phyloP scores from a whole-genome alignment of 768 basidiomycete species.

The Lactarius pseudohatsudake region DNA sequence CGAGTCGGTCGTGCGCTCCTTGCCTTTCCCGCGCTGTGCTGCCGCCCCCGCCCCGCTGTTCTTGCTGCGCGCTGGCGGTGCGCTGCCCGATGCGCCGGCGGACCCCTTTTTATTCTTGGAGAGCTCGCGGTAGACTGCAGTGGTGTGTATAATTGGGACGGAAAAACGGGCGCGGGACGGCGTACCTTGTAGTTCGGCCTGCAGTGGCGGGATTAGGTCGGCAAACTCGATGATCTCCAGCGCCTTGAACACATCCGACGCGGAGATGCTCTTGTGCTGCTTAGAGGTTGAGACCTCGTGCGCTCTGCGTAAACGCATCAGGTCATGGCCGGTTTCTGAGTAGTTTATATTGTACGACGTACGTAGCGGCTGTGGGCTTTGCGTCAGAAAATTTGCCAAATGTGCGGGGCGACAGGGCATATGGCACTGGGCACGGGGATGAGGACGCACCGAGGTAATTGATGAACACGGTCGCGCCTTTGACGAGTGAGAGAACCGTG shows the following conservation, averaged over 20 bases:
- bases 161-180: conserved; percentile 11
- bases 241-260: conserved; percentile 86
- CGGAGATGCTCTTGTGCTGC: conserved; percentile 86
- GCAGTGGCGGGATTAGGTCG: conserved; percentile 62
- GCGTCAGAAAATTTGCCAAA: neutral
- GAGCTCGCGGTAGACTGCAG: conserved; percentile 62
- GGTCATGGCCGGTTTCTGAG: neutral
- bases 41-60: neutral
- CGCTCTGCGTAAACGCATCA: conserved; percentile 49
- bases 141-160: neutral
- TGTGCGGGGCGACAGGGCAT: neutral
- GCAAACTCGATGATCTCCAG: conserved; percentile 76
- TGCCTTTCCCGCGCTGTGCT: conserved; percentile 26
- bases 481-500: conserved; percentile 77
- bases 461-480: conserved; percentile 93
- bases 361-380: conserved; percentile 16
- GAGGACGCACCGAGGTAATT: conserved; percentile 77
- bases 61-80: conserved; percentile 25
- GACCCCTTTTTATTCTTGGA: conserved; percentile 59
- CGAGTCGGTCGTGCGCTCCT: conserved; percentile 15
- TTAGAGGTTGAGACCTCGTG: conserved; percentile 85
- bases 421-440: neutral
- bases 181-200: conserved; percentile 63
- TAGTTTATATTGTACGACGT: conserved; percentile 38
- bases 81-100: conserved; percentile 32